Evolutionary conservation across 176 grass and related monocot species (phyloP), one percentile per base, ranked within the genome.

Genomic region (Pontederia paniculata): DNA sequence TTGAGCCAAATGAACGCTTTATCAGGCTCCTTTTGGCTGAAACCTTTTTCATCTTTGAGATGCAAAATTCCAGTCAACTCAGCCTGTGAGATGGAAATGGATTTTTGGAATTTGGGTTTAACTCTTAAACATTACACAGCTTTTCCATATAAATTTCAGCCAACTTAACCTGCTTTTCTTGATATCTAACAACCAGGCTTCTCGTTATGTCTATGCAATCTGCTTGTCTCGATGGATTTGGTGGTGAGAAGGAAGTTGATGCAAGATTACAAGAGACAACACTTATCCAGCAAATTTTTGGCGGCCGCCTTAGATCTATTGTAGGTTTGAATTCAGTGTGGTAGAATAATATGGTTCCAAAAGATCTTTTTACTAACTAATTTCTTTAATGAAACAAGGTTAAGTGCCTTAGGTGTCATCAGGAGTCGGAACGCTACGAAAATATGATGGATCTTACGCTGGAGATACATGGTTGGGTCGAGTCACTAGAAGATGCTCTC

Each of bases 361-460:
- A 63, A 22, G 21, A 47, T 45, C 5, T 63, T 18, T 48, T 7
- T 68, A 52, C 63, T 74, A 71, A 80, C 61, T 80, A 25, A 57
- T 54, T 71, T 72, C 14, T 66, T 74, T 12, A 70, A 63, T 79
- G 50, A 70, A 74, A 69, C 65, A 75, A 97, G 93, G 93, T 98
- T 55, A 84, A 90, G 65, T 98, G 93, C 74, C 78, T 98, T 54
- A 91, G 83, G 84, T 98, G 93, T 65, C 58, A 88, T 72, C 83
- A 84, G 16, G 93, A 91, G 65, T 98, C 93, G 64, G 93, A 98
- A 81, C 76, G 83, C 77, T 91, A 84, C 23, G 93, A 98, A 51
- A 98, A 90, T 74, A 98, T 98, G 76, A 98, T 98, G 93, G 93
- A 98, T 68, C 93, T 98, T 81, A 98, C 93, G 55, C 76, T 98